These are phyloP conservation scores for Cochlearia excelsa DNA, from an alignment of 345 rosid genomes.

Conservation along the genomic window DNA sequence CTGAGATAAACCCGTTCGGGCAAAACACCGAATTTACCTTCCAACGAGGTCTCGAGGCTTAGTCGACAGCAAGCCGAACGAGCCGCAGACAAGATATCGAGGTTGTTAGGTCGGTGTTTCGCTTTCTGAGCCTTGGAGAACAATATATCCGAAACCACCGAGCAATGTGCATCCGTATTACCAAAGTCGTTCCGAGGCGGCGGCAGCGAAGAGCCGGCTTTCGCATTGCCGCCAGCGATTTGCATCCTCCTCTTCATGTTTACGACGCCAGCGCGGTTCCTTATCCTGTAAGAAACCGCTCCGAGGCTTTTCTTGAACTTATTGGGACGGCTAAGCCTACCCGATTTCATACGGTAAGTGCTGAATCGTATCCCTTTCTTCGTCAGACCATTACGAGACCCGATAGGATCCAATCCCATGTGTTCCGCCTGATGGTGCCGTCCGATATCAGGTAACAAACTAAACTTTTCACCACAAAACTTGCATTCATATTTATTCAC, in stretches of 20 bases:
- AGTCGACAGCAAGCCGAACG: conserved; percentile 84
- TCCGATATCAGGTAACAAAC: conserved; percentile 95
- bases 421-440: conserved; percentile 99
- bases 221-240: conserved; percentile 42
- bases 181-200: conserved; percentile 40
- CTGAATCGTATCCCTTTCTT: conserved; percentile 70
- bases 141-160: conserved; percentile 62
- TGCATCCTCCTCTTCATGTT: conserved; percentile 78
- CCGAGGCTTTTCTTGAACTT: conserved; percentile 83
- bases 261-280: conserved; percentile 57
- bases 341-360: conserved; percentile 78
- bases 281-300: conserved; percentile 67
- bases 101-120: conserved; percentile 82
- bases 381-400: conserved; percentile 44
- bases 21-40: conserved; percentile 67
- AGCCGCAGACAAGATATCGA: conserved; percentile 71
- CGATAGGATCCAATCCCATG: conserved; percentile 61
- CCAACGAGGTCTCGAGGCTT: conserved; percentile 70
- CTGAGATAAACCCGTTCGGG: conserved; percentile 75
- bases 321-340: conserved; percentile 80
- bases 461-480: conserved; percentile 89
- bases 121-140: conserved; percentile 68
- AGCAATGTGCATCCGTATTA: conserved; percentile 58
- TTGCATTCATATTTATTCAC: conserved; percentile 65
- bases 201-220: conserved; percentile 22